phyloP scores from a whole-genome alignment of 345 rosid species.

The Eucalyptus pauciflora region DNA sequence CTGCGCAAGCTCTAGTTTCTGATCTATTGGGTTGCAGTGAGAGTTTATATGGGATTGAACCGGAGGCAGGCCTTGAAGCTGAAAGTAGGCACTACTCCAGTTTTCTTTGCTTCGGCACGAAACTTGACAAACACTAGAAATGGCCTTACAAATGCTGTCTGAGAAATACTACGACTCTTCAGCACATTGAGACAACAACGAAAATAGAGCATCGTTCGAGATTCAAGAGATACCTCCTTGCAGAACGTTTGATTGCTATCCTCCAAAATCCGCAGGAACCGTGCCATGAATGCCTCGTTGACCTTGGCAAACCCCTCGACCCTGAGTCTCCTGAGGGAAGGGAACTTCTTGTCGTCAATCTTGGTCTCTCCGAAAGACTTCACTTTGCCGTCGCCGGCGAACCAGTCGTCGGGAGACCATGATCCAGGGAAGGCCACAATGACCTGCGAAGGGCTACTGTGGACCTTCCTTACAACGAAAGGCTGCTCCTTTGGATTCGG shows the following conservation, averaged over 20 bases:
- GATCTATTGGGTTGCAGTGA: background rate
- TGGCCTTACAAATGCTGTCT: background rate
- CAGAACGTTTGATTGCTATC: background rate
- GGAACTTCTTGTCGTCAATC: slow-evolving; percentile 18
- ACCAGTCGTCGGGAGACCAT: slow-evolving; percentile 29
- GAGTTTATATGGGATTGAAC: background rate
- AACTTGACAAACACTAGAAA: background rate
- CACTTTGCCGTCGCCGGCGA: background rate
- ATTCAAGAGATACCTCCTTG: slow-evolving; percentile 14
- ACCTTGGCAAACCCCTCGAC: background rate
- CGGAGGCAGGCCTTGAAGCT: background rate
- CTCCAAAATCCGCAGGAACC: slow-evolving; percentile 7
- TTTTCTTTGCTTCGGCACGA: background rate
- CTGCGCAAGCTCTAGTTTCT: background rate
- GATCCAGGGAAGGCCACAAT: background rate
- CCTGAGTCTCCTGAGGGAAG: slow-evolving; percentile 41
- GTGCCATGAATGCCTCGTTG: slow-evolving; percentile 41
- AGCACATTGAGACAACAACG: background rate
- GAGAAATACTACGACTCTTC: background rate
- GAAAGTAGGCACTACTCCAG: background rate
- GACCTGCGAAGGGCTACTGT: background rate
- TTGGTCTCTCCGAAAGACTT: slow-evolving; percentile 34
- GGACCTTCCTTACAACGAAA: background rate
- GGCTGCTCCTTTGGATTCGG: slow-evolving; percentile 1
- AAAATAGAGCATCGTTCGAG: background rate